Percentiles rank a stretch among this genome's conserved stretches.
phyloP scores from a whole-genome alignment of 176 grass and related monocot genomes.

The Zoysia pacifica region DNA sequence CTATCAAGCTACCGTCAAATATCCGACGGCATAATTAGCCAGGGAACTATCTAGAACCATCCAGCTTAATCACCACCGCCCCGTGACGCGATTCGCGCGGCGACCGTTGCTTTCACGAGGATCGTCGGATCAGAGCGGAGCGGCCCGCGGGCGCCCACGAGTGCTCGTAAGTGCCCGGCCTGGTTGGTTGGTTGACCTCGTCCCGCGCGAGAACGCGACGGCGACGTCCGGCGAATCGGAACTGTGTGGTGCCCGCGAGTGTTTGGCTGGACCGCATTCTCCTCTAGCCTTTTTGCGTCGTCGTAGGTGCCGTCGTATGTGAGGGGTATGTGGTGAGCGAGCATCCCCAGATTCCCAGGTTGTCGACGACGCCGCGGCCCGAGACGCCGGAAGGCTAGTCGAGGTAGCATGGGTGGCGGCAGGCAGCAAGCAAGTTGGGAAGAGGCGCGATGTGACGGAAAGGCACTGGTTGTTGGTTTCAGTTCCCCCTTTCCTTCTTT shows the following conservation, averaged over 20 bases:
- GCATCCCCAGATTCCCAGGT: too few relatives aligned
- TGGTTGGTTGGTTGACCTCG: not conserved
- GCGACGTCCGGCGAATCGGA: not conserved
- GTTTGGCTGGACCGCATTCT: too few relatives aligned
- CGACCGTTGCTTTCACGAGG: not conserved
- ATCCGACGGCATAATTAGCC: not conserved
- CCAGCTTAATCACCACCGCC: not conserved
- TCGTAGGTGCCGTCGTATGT: too few relatives aligned
- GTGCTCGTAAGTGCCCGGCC: not conserved
- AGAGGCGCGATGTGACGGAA: too few relatives aligned
- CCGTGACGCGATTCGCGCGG: not conserved
- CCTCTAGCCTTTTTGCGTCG: too few relatives aligned
- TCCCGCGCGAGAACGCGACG: not conserved
- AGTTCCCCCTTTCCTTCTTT: too few relatives aligned
- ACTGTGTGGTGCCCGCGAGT: not conserved
- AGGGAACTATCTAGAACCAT: conserved; percentile 46
- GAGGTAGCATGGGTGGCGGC: too few relatives aligned
- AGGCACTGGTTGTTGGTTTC: too few relatives aligned
- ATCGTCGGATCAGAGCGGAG: conserved; percentile 2
- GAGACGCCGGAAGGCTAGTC: too few relatives aligned
- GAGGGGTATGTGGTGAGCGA: too few relatives aligned
- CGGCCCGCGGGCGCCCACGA: conserved; percentile 1
- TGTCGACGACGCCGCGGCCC: too few relatives aligned
- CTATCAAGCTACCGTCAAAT: not conserved
- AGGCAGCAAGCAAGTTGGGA: too few relatives aligned